phyloP scores from a whole-genome alignment of 2,329 filamentous ascomycete genomes.

The Rutstroemia sydowiana region DNA sequence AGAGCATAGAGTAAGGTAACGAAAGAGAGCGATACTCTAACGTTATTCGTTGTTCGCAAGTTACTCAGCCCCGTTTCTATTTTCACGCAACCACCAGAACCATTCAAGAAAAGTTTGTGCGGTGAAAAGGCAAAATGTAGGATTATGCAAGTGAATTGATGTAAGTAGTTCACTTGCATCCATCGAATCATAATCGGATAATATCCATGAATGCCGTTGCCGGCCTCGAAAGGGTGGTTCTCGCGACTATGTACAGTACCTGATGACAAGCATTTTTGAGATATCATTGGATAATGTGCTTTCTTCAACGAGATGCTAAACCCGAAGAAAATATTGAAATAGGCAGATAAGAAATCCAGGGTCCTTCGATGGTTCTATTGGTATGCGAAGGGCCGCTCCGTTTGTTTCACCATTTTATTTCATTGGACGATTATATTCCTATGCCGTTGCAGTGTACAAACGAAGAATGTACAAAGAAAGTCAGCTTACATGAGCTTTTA shows the following conservation, averaged over 20 bases:
- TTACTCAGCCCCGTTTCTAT: not conserved
- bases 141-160: not conserved
- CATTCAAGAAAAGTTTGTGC: not conserved
- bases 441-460: not conserved
- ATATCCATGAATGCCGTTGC: too few relatives aligned
- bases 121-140: not conserved
- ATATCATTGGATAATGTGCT: not conserved
- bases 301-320: not conserved
- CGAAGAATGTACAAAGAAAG: not conserved
- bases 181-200: not conserved
- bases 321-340: not conserved
- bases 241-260: not conserved
- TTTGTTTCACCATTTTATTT: not conserved
- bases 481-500: not conserved
- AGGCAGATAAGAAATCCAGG: not conserved
- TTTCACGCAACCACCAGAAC: not conserved
- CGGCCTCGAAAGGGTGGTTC: not conserved
- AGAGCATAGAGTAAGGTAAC: too few relatives aligned
- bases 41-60: not conserved
- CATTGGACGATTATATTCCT: not conserved
- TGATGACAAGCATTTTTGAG: not conserved
- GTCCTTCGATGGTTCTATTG: not conserved
- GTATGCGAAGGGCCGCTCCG: not conserved
- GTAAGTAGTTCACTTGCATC: not conserved
- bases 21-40: not conserved